Evolutionary conservation across 139 green algal genomes (phyloP), one percentile per base, ranked within the genome.

Genomic region (Pycnococcus provasolii): DNA sequence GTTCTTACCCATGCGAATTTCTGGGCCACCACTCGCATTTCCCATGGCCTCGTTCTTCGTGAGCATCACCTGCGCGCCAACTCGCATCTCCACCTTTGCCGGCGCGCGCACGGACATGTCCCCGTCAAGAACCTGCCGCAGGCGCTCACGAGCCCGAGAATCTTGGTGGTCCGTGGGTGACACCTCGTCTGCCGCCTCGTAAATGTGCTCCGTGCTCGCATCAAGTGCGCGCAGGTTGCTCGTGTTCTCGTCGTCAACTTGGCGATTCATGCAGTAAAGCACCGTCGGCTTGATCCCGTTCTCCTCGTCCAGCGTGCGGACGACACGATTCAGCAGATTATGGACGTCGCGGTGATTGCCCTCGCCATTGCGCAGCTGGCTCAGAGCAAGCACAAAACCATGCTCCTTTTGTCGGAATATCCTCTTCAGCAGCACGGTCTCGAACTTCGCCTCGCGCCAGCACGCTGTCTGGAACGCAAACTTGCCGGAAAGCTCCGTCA

Each of bases 221-320:
- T 26, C 26, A 26, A 26, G 26, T 26, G 26, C 26, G 26, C 26
- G 26, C 26, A 88, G 71, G 64, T 79, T 42, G 3, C 61, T 55
- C 1, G 26, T 52, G 62, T 88, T 88, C 47, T 81, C 55, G 4
- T 52, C 8, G 3, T 85, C 79, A 51, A 88, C 81, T 40, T 79
- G 67, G 54, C 68, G 60, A 9, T 64, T 70, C 60, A 83, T 79
- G 1, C 79, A 79, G 65, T 70, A 84, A 47, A 88, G 68, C 72
- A 70, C 68, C 2, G 82, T 88, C 5, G 82, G 82, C 54, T 81
- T 41, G 66, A 88, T 84, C 58, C 82, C 82, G 67, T 87, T 76
- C 15, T 73, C 55, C 3, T 62, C 55, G 15, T 72, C 53, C 52
- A 88, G 73, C 52, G 79, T 26, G 26, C 26, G 26, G 26, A 26